Evolutionary conservation across 352 stramenopile species (phyloP), one percentile per base, ranked within the genome.

Genomic region (Globisporangium paroecandrum): DNA sequence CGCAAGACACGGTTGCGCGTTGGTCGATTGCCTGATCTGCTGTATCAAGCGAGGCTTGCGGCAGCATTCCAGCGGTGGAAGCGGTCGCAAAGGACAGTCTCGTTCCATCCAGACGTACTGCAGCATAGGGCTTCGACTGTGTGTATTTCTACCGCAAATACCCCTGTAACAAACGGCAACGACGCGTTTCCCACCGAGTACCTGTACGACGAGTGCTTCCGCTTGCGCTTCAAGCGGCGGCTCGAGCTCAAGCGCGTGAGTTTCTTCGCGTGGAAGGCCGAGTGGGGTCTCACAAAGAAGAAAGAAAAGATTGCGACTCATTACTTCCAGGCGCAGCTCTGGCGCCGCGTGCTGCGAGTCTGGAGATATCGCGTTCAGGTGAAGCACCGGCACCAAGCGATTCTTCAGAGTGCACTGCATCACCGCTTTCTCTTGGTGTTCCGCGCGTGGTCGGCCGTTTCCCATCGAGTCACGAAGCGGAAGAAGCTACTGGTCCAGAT

Each of bases 261-360:
- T 20, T 79, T 79, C 51, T 53, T 69, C 18, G 67, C 58, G n/a
- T 79, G 73, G 73, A 79, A 79, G 18, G 56, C 65, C 0, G 47
- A 69, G 47, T 77, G 70, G 67, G n/a, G 3, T 18, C 63, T 74
- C 18, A 58, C 65, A 1, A 64, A 41, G 29, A 66, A 65, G n/a
- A 67, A 70, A 6, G n/a, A 69, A 3, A 51, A 25, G 9, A 47
- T 69, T 1, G 74, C 74, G 7, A 43, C 13, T 0, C 65, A 69
- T 7, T 75, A 68, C 46, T 55, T 56, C 2, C n/a, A 63, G 5
- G 27, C 69, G 6, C 68, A 66, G 38, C 65, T 75, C 10, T 69
- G 18, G 25, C 69, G 68, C 15, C 63, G 63, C 18, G 63, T 70
- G 18, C 20, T 77, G 13, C 55, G 69, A 12, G 69, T 57, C 25